phyloP scores from a whole-genome alignment of 495 filamentous ascomycete genomes.

The Aspergillus mulundensis region DNA sequence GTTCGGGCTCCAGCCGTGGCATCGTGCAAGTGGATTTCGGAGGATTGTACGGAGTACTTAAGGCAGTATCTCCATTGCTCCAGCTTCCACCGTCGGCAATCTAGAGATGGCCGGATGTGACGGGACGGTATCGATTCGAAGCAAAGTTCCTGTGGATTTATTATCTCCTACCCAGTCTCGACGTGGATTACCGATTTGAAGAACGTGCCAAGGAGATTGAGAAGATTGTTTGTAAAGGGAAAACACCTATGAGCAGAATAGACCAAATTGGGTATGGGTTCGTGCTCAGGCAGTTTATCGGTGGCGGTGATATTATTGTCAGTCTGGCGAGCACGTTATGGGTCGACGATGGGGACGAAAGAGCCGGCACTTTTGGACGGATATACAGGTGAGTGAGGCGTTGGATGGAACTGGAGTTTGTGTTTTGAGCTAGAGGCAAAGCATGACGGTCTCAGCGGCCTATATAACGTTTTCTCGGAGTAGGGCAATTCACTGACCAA shows the following conservation, averaged over 20 bases:
- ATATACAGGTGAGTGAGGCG: background rate
- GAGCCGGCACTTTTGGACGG: background rate
- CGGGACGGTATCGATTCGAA: background rate
- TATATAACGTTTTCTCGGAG: background rate
- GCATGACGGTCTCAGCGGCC: background rate
- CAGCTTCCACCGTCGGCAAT: background rate
- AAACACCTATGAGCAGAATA: background rate
- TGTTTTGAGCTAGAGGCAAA: background rate
- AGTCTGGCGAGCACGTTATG: background rate
- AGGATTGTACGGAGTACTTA: no score
- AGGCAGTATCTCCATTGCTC: background rate
- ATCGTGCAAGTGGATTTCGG: background rate
- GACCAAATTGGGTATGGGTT: background rate
- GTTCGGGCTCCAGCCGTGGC: constrained; percentile 7
- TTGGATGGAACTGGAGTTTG: constrained; percentile 4
- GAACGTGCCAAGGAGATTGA: background rate
- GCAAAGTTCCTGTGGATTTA: background rate
- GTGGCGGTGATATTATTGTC: background rate
- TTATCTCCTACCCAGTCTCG: background rate
- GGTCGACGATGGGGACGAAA: background rate
- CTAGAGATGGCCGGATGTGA: background rate
- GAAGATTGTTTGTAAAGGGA: background rate
- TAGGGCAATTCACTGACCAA: background rate
- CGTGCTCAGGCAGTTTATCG: background rate
- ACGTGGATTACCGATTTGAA: constrained; percentile 1